phyloP scores from a whole-genome alignment of 2,329 filamentous ascomycete genomes.

The Volutella citrinella region DNA sequence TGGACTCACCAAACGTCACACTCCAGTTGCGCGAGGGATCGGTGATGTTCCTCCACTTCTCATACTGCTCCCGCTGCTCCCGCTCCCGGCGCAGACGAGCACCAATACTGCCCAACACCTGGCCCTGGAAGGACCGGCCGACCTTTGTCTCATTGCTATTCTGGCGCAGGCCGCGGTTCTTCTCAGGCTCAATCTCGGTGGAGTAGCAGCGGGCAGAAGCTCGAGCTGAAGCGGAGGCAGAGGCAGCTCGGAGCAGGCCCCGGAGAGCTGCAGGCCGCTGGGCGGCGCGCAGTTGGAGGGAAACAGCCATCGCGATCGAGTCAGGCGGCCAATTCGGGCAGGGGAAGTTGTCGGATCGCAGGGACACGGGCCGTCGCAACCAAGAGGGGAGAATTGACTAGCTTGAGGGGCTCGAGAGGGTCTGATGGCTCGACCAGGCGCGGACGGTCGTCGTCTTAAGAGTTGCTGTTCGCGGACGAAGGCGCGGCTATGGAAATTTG shows the following conservation, averaged over 20 bases:
- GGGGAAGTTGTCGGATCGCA: slow-evolving; percentile 9
- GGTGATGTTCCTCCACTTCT: slow-evolving; percentile 37
- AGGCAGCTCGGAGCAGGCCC: slow-evolving; percentile 19
- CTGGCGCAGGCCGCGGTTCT: slow-evolving; percentile 27
- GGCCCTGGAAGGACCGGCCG: slow-evolving; percentile 51
- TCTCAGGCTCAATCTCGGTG: slow-evolving; percentile 35
- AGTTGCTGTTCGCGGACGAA: too few relatives aligned
- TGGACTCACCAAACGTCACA: slow-evolving; percentile 51
- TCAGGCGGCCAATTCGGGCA: background rate
- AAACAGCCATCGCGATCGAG: slow-evolving; percentile 27
- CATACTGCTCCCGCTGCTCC: slow-evolving; percentile 50
- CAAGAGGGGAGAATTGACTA: background rate
- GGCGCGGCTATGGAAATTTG: too few relatives aligned
- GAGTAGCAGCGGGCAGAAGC: slow-evolving; percentile 31
- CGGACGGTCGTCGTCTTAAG: too few relatives aligned
- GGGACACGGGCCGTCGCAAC: slow-evolving; percentile 11
- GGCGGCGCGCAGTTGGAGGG: slow-evolving; percentile 31
- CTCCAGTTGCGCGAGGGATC: slow-evolving; percentile 46
- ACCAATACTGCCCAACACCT: slow-evolving; percentile 58
- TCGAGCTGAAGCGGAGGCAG: too few relatives aligned
- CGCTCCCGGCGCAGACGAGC: slow-evolving; percentile 53
- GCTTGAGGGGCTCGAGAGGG: too few relatives aligned
- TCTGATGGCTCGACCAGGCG: too few relatives aligned
- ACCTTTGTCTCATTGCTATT: slow-evolving; percentile 37
- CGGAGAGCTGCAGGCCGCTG: slow-evolving; percentile 30